phyloP scores from a whole-genome alignment of 768 basidiomycete genomes.

The Dentipellis sp. region DNA sequence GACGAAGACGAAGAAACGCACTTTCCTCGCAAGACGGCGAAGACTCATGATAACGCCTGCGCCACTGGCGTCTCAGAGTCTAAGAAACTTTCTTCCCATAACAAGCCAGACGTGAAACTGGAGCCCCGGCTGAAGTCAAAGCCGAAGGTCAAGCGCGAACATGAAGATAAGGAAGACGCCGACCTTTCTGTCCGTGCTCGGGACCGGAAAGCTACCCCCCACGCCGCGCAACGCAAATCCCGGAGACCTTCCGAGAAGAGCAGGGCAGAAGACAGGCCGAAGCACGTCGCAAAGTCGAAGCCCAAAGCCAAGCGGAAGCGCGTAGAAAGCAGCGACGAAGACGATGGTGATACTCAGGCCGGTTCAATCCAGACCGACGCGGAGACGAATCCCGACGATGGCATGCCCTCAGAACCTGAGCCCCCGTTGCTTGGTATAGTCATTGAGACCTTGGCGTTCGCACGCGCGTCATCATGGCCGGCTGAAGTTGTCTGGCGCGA shows the following conservation, averaged over 20 bases:
- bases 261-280: not conserved
- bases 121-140: no score
- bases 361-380: not conserved
- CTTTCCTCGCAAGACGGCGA: no score
- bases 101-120: no score
- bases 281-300: not conserved
- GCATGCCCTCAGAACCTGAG: not conserved
- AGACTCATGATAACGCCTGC: no score
- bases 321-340: not conserved
- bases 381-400: not conserved
- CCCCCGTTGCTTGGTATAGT: slow-evolving; percentile 8
- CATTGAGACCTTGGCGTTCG: slow-evolving; percentile 11
- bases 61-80: no score
- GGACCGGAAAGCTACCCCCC: not conserved
- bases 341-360: not conserved
- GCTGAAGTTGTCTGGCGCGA: not conserved
- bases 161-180: no score
- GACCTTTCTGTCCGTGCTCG: no score
- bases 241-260: not conserved
- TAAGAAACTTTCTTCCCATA: no score
- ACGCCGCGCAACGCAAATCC: not conserved
- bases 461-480: slow-evolving; percentile 12
- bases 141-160: no score
- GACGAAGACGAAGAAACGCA: not conserved
- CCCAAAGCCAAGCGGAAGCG: not conserved